Evolutionary conservation across 768 basidiomycete genomes (phyloP), one percentile per base, ranked within the genome.

Genomic region (Pholiota molesta): DNA sequence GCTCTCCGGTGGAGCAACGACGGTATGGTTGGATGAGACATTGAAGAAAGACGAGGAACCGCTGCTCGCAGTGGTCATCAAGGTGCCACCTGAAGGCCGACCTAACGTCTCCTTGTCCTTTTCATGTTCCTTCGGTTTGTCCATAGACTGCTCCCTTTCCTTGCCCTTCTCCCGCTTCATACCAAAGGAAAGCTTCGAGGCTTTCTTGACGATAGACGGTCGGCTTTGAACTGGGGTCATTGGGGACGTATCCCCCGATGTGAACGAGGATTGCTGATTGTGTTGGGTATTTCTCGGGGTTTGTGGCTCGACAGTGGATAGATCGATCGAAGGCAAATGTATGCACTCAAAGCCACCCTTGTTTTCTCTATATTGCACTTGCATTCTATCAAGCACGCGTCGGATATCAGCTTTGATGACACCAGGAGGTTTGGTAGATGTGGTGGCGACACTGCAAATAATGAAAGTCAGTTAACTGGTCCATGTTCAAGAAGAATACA

Each of bases 331-430:
- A 0, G 97, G 97, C 31, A 92, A 75, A 73, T 99, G 95, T 23
- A 97, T 92, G 77, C 97, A 99, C 73, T 99, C 97, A 73, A 94
- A 99, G 2, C 97, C 97, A 60, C 87, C 81, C 76, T 89, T 92
- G 66, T 86, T 94, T 73, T 95, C 92, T 42, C 94, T 86, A 72
- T 97, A 95, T 74, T 95, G 94, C 33, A 99, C 91, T 65, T 96
- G 95, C 87, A 99, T 94, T 52, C 96, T 86, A 69, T 96, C 93
- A 40, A 99, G 83, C 1, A 97, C 96, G 13, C 86, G 84, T 53
- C 84, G 82, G 65, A 99, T 90, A 74, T 99, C 97, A 60, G 82
- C 77, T 74, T 94, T 92, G 76, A 99, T 88, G 9, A 85, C 81
- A 14, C 83, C 75, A 5, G 94, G 91, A 6, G 92, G 71, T 71